phyloP scores from a whole-genome alignment of 768 basidiomycete species.

The Gyrodon lividus region DNA sequence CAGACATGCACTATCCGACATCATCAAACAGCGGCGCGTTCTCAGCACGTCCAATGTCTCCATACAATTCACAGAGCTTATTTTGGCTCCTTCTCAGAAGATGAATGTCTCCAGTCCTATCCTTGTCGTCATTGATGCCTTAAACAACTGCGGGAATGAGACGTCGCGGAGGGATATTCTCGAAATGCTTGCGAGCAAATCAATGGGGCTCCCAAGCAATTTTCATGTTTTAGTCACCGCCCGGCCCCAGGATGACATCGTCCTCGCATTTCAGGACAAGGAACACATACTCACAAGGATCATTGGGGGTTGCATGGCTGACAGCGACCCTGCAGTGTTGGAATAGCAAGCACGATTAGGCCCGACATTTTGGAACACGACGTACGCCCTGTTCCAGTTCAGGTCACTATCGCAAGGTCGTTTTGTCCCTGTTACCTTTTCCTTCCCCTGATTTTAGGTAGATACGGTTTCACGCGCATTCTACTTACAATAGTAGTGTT shows the following conservation, averaged over 20 bases:
- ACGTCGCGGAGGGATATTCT: neutral
- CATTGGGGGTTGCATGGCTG: too few species aligned
- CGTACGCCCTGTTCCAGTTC: too few species aligned
- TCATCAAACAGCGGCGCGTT: neutral
- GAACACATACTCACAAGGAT: neutral
- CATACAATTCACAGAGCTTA: neutral
- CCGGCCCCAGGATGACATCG: neutral
- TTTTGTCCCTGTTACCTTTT: too few species aligned
- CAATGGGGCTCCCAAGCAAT: neutral
- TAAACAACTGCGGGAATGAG: constrained; percentile 1
- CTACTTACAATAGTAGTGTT: too few species aligned
- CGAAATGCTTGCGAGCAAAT: neutral
- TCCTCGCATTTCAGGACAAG: neutral
- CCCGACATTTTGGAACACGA: too few species aligned
- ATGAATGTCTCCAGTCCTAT: neutral
- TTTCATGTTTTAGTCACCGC: neutral
- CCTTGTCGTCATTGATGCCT: constrained; percentile 1
- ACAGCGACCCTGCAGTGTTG: too few species aligned
- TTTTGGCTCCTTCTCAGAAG: neutral
- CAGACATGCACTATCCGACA: neutral
- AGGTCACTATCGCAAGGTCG: too few species aligned
- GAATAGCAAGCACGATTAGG: too few species aligned
- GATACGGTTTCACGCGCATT: too few species aligned
- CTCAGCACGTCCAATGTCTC: neutral
- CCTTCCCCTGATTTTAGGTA: too few species aligned